These are phyloP conservation scores for Graphilbum ipis-grandicollis DNA, from an alignment of 2,329 filamentous ascomycete genomes.

Conservation along the genomic window DNA sequence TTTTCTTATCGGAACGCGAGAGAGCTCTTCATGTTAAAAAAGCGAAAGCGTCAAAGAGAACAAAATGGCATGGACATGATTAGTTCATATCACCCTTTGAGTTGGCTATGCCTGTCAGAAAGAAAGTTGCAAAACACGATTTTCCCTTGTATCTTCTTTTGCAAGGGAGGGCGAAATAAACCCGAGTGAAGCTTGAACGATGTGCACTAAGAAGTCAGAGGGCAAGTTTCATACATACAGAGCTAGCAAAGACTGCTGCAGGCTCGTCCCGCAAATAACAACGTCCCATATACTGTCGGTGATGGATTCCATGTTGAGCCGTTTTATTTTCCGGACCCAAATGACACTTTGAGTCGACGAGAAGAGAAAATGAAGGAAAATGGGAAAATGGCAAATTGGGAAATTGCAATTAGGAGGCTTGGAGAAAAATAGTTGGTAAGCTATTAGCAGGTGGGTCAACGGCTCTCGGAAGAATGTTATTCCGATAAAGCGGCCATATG, in stretches of 20 bases:
- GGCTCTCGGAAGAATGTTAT: too few species aligned
- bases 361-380: too few species aligned
- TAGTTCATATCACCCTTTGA: neutral
- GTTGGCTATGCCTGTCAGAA: slow-evolving; percentile 54
- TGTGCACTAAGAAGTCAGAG: neutral
- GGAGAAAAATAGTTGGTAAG: too few species aligned
- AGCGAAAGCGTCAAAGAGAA: neutral
- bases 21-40: slow-evolving; percentile 60
- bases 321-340: too few species aligned
- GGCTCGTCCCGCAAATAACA: slow-evolving; percentile 60
- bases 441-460: too few species aligned
- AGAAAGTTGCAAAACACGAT: slow-evolving; percentile 18
- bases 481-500: too few species aligned
- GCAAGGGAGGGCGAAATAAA: too few species aligned
- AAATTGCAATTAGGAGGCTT: too few species aligned
- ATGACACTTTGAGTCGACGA: too few species aligned
- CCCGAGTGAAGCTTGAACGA: too few species aligned
- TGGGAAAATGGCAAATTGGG: too few species aligned
- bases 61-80: neutral
- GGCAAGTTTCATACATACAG: slow-evolving; percentile 10
- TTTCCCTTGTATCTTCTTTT: too few species aligned
- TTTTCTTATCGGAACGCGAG: slow-evolving; percentile 78
- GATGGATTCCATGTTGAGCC: slow-evolving; percentile 49
- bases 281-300: slow-evolving; percentile 63
- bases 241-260: slow-evolving; percentile 60